A percentile compares a stretch with the other conserved stretches of the same genome.
Evolutionary conservation across 2,329 filamentous ascomycete species (phyloP).

Genomic region (Ceratocystis colombiana): DNA sequence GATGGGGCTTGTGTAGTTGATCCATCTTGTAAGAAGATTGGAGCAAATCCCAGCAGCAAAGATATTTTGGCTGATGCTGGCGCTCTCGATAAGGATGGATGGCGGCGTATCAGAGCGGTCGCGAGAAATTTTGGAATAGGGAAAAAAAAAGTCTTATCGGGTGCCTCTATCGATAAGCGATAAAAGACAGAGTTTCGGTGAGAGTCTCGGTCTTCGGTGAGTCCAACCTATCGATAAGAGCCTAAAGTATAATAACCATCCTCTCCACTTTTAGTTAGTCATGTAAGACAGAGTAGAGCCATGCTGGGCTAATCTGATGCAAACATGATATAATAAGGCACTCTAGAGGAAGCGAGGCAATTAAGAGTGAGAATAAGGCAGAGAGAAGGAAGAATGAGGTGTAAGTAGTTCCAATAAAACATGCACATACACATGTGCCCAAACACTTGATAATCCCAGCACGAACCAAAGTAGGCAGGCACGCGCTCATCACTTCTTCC

Average conservation of each 20-base stretch:
- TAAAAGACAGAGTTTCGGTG: neutral
- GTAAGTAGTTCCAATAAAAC: too few species aligned
- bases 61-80: neutral
- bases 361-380: too few species aligned
- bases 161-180: neutral
- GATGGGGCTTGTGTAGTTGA: slow-evolving; percentile 75
- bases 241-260: neutral
- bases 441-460: too few species aligned
- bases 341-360: too few species aligned
- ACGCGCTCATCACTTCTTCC: neutral
- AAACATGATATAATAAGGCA: too few species aligned
- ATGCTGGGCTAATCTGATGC: too few species aligned
- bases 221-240: neutral
- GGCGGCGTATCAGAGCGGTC: neutral
- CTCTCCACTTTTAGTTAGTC: too few species aligned
- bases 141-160: slow-evolving; percentile 3
- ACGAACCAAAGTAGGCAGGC: neutral
- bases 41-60: neutral
- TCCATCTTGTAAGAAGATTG: slow-evolving; percentile 53
- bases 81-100: neutral
- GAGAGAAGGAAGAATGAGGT: too few species aligned
- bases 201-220: neutral
- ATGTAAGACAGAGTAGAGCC: too few species aligned
- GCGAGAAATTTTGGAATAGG: slow-evolving; percentile 4
- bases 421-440: too few species aligned